phyloP scores from a whole-genome alignment of 176 grass and related monocot genomes.

The maize (Zea mays) region Zm-B73-REFERENCE-NAM-5.0 NC_050099.1:105424501-105425000 shows the following conservation, averaged over 20 bases:
- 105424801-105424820: not conserved
- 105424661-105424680: constrained; percentile 51
- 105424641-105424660: constrained; percentile 47
- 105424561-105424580: not conserved
- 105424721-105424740: too few species aligned
- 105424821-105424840: not conserved
- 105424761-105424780: not conserved
- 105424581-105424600: constrained; percentile 49
- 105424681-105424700: not conserved
- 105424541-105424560: too few species aligned
- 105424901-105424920: too few species aligned
- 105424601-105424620: constrained; percentile 65
- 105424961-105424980: not conserved
- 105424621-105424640: constrained; percentile 68
- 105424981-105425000: not conserved
- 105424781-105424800: not conserved
- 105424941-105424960: not conserved
- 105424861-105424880: not conserved
- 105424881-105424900: too few species aligned
- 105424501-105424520: not conserved
- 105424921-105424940: not conserved
- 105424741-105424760: too few species aligned
- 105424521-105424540: not conserved
- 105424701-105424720: too few species aligned
- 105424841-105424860: not conserved